These are phyloP conservation scores for Neurospora sp. DNA, from an alignment of 2,329 filamentous ascomycete species.

Conservation along the genomic window DNA sequence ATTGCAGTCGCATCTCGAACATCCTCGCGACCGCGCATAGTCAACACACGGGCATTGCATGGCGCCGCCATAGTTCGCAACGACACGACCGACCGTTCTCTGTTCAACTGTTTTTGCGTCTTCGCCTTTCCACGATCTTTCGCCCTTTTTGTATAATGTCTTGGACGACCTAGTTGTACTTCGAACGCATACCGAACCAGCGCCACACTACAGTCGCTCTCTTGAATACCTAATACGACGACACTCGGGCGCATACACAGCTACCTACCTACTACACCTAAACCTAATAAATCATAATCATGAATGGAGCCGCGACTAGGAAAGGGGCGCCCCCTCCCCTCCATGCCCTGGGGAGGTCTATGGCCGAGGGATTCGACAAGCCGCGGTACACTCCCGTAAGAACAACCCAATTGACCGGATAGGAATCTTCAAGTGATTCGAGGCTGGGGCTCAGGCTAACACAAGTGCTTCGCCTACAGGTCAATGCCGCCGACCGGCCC, in stretches of 20 bases:
- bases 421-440: background rate
- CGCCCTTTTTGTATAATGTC: conserved; percentile 10
- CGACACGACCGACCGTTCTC: background rate
- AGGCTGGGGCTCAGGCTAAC: conserved; percentile 3
- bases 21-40: background rate
- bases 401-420: background rate
- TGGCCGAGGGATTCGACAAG: conserved; percentile 42
- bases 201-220: background rate
- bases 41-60: background rate
- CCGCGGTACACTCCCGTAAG: conserved; percentile 50
- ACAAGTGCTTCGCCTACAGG: conserved; percentile 25
- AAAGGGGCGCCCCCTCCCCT: conserved; percentile 17
- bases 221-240: conserved; percentile 1
- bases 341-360: conserved; percentile 27
- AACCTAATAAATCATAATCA: conserved; percentile 1
- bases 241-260: conserved; percentile 2
- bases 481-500: conserved; percentile 36
- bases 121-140: background rate
- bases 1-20: background rate
- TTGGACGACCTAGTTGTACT: conserved; percentile 7
- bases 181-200: background rate
- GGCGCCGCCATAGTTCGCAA: background rate
- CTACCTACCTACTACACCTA: background rate
- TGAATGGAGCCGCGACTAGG: conserved; percentile 17
- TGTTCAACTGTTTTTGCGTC: background rate